Percentiles rank a stretch among this genome's conserved stretches.
Evolutionary conservation across 495 filamentous ascomycete species (phyloP).

Genomic region (Acidomyces sp.): DNA sequence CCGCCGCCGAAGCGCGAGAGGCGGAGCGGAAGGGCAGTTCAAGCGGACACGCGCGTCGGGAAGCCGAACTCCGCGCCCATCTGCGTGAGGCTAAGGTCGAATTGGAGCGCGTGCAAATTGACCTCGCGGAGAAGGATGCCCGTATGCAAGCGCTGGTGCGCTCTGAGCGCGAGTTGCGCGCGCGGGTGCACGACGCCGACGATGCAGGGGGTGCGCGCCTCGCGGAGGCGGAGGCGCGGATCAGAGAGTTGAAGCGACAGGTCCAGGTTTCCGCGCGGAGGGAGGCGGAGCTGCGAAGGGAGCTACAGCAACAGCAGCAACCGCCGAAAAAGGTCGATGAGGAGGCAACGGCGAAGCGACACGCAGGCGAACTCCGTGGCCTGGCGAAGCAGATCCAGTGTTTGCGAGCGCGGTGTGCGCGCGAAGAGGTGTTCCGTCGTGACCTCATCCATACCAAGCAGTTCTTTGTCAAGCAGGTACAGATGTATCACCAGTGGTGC

Average conservation of each 20-base stretch:
- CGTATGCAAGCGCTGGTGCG: conserved; percentile 4
- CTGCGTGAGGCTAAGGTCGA: conserved; percentile 17
- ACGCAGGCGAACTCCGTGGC: conserved; percentile 69
- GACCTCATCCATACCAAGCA: conserved; percentile 71
- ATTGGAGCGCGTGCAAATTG: conserved; percentile 12
- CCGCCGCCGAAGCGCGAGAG: conserved; percentile 12
- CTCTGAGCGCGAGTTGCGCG: conserved; percentile 17
- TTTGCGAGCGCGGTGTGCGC: conserved; percentile 61
- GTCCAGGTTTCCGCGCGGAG: conserved; percentile 6
- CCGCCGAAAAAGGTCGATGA: conserved; percentile 9
- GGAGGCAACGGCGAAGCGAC: conserved; percentile 38
- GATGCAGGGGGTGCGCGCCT: conserved; percentile 11
- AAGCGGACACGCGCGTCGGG: conserved; percentile 17
- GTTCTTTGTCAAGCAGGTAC: conserved; percentile 64
- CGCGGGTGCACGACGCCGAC: conserved; percentile 9
- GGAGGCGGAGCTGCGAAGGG: conserved; percentile 10
- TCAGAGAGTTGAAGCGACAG: conserved; percentile 11
- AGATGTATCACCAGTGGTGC: conserved; percentile 74
- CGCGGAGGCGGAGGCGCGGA: conserved; percentile 3
- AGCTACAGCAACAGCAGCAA: conserved; percentile 9
- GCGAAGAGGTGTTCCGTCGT: conserved; percentile 66
- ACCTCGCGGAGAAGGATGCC: conserved; percentile 16
- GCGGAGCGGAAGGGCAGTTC: conserved; percentile 18
- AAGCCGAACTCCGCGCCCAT: conserved; percentile 17
- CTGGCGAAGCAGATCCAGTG: conserved; percentile 81